Base-by-base conservation (phyloP, 1,284 basidiomycete genomes). In the Melampsora larici-populina region DNA sequence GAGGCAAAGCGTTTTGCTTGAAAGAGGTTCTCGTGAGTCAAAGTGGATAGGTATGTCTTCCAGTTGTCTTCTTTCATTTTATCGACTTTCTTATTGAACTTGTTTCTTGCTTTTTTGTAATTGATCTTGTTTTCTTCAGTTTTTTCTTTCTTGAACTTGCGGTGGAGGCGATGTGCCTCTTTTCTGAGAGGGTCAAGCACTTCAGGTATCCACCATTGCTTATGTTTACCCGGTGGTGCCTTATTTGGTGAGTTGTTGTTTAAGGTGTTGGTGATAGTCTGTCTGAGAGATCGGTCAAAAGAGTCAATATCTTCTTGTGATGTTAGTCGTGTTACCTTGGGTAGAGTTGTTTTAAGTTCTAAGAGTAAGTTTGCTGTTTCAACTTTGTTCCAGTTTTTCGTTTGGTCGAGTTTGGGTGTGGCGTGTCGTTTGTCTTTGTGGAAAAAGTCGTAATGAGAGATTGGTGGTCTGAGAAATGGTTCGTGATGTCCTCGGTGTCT, bases 401-500 rank as follows among this genome's bases (percentile, higher is more conserved):
- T 49, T 49, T 49, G 21, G 48, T 21, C 48, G 21, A 49, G 48
- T 11, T 49, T 21, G 21, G 33, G 48, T 55, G 2, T 48, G 26
- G 2, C 51, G 13, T 5, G 26, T 2, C 40, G 51, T 51, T 1
- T 36, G 24, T 51, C 36, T 33, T 9, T 66, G n/a, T n/a, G n/a
- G n/a, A n/a, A 24, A 8, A 40, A 48, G n/a, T 26, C 31, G 70
- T 62, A 24, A 29, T 62, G 15, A 74, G 51, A n/a, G 71, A 62
- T 55, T 74, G 71, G 29, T 74, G 71, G 31, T 74, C 71, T 3
- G 71, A 74, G 8, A 46, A 18, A 29, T 74, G 71, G 46, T 74
- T 74, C 21, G 48, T 49, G 48, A 49, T 49, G 11, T 49, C 48
- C 43, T 74, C 33, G 9, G 33, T n/a, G n/a, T 17, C 36, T 18